A percentile compares a stretch with the other conserved stretches of the same genome.
Conservation (phyloP, 176 grass and related monocot species). For the Themeda triandra region DNA sequence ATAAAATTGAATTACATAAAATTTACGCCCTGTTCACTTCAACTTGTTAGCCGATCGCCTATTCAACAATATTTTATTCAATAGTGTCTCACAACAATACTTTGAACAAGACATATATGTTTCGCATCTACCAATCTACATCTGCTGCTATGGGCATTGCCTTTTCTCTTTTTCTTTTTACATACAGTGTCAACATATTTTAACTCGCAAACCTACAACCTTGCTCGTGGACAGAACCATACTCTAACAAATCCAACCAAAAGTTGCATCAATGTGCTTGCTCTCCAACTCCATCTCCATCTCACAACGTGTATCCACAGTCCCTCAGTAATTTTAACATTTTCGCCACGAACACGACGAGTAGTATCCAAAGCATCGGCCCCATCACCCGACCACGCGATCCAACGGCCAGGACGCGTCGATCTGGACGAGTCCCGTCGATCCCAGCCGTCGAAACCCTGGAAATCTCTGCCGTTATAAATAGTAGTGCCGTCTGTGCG, state of each 20-base stretch:
- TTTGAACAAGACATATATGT: no score
- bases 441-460: conserved; percentile 22
- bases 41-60: no score
- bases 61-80: no score
- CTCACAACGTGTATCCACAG: not conserved
- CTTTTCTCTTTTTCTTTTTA: not conserved
- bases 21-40: no score
- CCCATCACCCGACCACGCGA: not conserved
- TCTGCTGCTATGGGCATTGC: not conserved
- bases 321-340: not conserved
- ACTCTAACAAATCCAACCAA: not conserved
- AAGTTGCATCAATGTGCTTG: not conserved
- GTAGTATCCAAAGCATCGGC: conserved; percentile 1
- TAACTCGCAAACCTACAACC: not conserved
- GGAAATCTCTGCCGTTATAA: conserved; percentile 19
- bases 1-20: no score
- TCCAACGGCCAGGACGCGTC: not conserved
- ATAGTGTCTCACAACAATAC: no score
- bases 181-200: not conserved
- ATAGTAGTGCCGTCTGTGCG: not conserved
- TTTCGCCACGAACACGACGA: not conserved
- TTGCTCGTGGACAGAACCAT: not conserved
- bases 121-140: no score
- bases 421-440: not conserved
- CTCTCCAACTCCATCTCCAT: not conserved